Conservation (phyloP, 1,284 basidiomycete genomes). For the Sanghuangporus sanghuang region DNA sequence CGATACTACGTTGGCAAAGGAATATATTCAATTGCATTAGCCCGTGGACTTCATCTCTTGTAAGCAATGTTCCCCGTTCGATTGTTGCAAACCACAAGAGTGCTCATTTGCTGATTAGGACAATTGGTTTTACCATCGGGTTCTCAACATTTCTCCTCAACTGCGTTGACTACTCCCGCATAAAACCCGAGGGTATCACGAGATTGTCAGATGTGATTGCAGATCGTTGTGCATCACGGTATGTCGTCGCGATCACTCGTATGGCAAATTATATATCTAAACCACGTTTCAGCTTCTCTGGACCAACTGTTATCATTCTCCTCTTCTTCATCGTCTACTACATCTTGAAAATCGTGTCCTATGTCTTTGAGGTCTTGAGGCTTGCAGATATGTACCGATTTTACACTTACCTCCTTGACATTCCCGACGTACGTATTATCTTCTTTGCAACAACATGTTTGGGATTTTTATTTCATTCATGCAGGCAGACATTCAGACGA, state of each 20-base stretch:
- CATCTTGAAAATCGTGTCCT: conserved; percentile 64
- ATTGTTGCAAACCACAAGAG: conserved; percentile 16
- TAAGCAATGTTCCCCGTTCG: conserved; percentile 39
- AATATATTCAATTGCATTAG: conserved; percentile 88
- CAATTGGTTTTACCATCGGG: conserved; percentile 92
- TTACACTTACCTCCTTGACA: conserved; percentile 72
- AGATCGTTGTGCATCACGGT: conserved; percentile 77
- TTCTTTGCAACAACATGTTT: conserved; percentile 15
- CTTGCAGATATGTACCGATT: conserved; percentile 93
- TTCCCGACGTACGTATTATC: conserved; percentile 70
- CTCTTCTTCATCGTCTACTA: conserved; percentile 80
- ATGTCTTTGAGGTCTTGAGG: conserved; percentile 60
- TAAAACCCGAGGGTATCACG: conserved; percentile 57
- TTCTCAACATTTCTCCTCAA: conserved; percentile 96
- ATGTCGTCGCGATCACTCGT: conserved; percentile 30
- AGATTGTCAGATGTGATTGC: conserved; percentile 79
- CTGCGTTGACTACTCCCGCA: conserved; percentile 88
- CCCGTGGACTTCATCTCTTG: conserved; percentile 87
- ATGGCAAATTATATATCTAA: conserved; percentile 11
- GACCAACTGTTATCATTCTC: conserved; percentile 78
- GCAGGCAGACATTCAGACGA: conserved; percentile 94
- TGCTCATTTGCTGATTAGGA: conserved; percentile 48
- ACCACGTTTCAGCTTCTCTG: conserved; percentile 60
- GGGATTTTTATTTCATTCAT: conserved; percentile 4
- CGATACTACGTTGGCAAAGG: conserved; percentile 95